phyloP scores from a whole-genome alignment of 2,329 filamentous ascomycete species.

The Aureobasidium vineae region DNA sequence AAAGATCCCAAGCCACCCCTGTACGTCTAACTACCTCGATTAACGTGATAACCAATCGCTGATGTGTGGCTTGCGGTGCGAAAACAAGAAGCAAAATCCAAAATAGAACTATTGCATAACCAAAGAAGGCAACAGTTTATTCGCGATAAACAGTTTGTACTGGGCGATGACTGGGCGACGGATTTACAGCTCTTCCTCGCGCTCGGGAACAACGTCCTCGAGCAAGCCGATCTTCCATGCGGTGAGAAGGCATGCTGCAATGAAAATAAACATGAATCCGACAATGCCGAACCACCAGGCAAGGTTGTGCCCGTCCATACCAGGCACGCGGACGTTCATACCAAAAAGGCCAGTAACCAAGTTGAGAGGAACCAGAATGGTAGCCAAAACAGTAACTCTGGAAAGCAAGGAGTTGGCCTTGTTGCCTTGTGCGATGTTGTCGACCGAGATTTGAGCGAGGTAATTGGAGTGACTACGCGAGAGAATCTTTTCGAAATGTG shows the following conservation, averaged over 20 bases:
- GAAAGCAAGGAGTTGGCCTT: slow-evolving; percentile 84
- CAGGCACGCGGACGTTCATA: slow-evolving; percentile 81
- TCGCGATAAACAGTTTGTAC: neutral
- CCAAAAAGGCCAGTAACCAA: slow-evolving; percentile 83
- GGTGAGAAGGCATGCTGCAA: slow-evolving; percentile 41
- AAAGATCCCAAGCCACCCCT: neutral
- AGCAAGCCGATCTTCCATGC: slow-evolving; percentile 45
- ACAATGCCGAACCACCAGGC: slow-evolving; percentile 63
- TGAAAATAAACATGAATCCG: slow-evolving; percentile 52
- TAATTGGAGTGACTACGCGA: slow-evolving; percentile 94
- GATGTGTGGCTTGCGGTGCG: neutral
- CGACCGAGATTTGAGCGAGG: slow-evolving; percentile 87
- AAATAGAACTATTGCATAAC: neutral
- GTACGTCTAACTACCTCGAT: neutral
- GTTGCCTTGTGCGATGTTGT: slow-evolving; percentile 85
- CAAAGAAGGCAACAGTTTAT: neutral
- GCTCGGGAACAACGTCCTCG: slow-evolving; percentile 12
- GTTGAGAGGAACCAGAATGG: slow-evolving; percentile 94
- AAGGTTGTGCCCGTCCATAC: slow-evolving; percentile 46
- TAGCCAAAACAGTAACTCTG: slow-evolving; percentile 92
- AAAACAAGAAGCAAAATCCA: neutral
- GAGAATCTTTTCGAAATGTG: slow-evolving; percentile 97
- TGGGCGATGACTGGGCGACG: neutral
- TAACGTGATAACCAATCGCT: neutral
- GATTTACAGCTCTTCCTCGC: slow-evolving; percentile 12